Conservation (phyloP, 2,329 filamentous ascomycete species). For the Diaporthe sp. region DNA sequence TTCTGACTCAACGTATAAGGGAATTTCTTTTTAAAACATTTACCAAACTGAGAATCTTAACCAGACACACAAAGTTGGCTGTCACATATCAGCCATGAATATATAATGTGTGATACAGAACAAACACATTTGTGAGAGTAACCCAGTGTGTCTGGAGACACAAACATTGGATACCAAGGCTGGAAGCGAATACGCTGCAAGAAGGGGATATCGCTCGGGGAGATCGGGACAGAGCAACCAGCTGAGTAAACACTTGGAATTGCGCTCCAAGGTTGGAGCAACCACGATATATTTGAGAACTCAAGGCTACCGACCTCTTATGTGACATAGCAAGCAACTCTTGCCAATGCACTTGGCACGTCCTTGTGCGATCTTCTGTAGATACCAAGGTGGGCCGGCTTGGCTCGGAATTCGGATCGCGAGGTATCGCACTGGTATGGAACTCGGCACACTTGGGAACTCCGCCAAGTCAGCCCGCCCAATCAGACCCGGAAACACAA, state of each 20-base stretch:
- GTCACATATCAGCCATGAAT: not conserved
- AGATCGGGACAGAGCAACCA: not conserved
- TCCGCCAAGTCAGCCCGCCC: constrained; percentile 1
- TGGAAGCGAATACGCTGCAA: too few species aligned
- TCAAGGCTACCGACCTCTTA: not conserved
- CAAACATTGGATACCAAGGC: not conserved
- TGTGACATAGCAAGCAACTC: not conserved
- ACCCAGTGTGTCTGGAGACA: not conserved
- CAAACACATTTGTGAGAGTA: not conserved
- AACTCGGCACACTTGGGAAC: constrained; percentile 18
- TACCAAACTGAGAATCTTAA: too few species aligned
- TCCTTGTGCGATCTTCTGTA: not conserved
- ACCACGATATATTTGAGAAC: not conserved
- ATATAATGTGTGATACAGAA: not conserved
- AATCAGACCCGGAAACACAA: not conserved
- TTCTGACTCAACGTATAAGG: too few species aligned
- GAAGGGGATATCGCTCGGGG: not conserved
- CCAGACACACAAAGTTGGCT: not conserved
- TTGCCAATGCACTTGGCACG: too few species aligned
- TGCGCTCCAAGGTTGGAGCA: not conserved
- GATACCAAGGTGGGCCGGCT: too few species aligned
- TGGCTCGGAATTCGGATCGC: not conserved
- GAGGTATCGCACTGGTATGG: not conserved
- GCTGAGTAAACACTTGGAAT: not conserved
- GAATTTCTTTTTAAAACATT: too few species aligned